Evolutionary conservation across 2,329 filamentous ascomycete species (phyloP).

Genomic region (Xylaria multiplex): DNA sequence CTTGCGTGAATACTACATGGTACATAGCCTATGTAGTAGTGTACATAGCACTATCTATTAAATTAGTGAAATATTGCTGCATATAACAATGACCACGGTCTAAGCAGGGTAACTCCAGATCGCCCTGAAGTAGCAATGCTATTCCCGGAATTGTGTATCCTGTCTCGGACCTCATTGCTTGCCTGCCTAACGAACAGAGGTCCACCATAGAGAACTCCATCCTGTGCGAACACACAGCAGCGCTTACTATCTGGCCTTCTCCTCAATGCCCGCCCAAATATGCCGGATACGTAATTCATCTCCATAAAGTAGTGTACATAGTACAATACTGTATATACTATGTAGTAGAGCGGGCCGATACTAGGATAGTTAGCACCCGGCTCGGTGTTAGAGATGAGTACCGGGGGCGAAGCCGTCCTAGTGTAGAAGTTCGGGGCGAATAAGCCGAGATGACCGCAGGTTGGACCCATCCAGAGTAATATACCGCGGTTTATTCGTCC

Average conservation of each 20-base stretch:
- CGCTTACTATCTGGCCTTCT: slow-evolving; percentile 29
- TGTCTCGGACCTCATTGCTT: slow-evolving; percentile 22
- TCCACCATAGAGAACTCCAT: slow-evolving; percentile 14
- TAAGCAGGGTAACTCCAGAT: not conserved
- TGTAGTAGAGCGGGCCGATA: slow-evolving; percentile 26
- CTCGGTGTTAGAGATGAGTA: slow-evolving; percentile 24
- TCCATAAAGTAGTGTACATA: not conserved
- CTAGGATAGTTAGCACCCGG: slow-evolving; percentile 22
- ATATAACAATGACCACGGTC: not conserved
- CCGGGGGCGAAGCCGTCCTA: slow-evolving; percentile 28
- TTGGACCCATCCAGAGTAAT: slow-evolving; percentile 31
- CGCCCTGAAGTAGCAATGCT: not conserved
- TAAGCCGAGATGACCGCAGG: slow-evolving; percentile 28
- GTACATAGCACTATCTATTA: not conserved
- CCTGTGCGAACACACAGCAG: slow-evolving; percentile 6
- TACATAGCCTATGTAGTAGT: too few species aligned
- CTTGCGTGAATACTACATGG: not conserved
- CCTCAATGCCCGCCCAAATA: slow-evolving; percentile 7
- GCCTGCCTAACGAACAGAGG: slow-evolving; percentile 14
- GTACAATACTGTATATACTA: not conserved
- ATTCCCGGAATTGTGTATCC: not conserved
- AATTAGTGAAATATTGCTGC: too few species aligned
- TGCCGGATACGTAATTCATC: slow-evolving; percentile 20
- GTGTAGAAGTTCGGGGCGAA: slow-evolving; percentile 30
- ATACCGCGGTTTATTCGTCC: slow-evolving; percentile 23